phyloP scores from a whole-genome alignment of 805 yeast genomes.

The Wickerhamomyces strasburgensis region DNA sequence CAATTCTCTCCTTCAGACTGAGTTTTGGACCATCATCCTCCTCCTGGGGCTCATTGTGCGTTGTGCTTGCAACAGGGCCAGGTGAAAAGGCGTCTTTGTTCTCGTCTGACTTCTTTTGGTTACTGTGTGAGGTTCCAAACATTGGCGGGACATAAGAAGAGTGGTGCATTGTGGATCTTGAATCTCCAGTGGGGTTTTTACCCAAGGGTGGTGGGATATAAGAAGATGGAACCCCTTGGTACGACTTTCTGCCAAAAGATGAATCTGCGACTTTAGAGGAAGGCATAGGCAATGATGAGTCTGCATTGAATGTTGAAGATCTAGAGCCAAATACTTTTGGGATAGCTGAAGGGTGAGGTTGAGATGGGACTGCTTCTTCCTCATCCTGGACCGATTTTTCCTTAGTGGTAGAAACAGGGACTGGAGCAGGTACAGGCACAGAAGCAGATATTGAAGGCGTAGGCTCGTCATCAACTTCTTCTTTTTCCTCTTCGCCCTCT shows the following conservation, averaged over 20 bases:
- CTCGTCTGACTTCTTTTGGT: conserved; percentile 9
- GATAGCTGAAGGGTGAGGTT: background rate
- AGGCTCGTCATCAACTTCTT: conserved; percentile 1
- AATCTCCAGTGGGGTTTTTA: conserved; percentile 8
- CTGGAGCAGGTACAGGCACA: too few species aligned
- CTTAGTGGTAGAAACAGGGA: too few species aligned
- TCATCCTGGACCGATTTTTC: too few species aligned
- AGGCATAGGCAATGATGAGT: conserved; percentile 12
- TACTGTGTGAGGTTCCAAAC: conserved; percentile 18
- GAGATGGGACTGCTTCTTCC: background rate
- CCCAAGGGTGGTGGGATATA: conserved; percentile 25
- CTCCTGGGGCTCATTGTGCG: conserved; percentile 29
- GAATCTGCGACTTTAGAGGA: conserved; percentile 12
- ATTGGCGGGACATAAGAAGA: conserved; percentile 26
- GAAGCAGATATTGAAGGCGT: too few species aligned
- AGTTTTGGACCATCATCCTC: conserved; percentile 66
- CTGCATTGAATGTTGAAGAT: conserved; percentile 7
- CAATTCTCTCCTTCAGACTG: conserved; percentile 83
- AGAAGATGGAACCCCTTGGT: conserved; percentile 25
- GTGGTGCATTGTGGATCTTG: conserved; percentile 15
- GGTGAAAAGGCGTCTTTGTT: too few species aligned
- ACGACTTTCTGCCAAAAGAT: conserved; percentile 9
- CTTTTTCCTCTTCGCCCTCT: conserved; percentile 1
- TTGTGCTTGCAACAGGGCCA: too few species aligned
- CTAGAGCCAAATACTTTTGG: conserved; percentile 1